Conservation (phyloP, 768 basidiomycete genomes). For the Boletales sp. region DNA sequence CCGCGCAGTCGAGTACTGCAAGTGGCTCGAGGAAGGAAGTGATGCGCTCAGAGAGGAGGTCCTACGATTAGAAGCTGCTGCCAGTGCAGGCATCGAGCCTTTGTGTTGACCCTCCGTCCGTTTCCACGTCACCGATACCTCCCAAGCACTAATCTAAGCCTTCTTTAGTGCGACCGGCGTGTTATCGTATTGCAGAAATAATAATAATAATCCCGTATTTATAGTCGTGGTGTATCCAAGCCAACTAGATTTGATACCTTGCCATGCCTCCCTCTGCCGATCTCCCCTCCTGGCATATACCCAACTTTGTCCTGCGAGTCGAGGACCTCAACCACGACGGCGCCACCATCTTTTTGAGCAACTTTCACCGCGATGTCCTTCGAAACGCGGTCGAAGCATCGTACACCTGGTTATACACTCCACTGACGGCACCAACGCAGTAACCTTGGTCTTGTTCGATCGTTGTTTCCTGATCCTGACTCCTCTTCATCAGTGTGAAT, state of each 20-base stretch:
- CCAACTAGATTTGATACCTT: neutral
- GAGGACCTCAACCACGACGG: conserved; percentile 62
- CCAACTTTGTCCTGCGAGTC: conserved; percentile 51
- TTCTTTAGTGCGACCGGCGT: no score
- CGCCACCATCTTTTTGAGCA: conserved; percentile 50
- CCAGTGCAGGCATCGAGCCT: conserved; percentile 51
- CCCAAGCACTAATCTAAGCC: no score
- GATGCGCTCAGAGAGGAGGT: conserved; percentile 71
- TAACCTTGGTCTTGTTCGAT: conserved; percentile 31
- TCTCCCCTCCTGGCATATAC: conserved; percentile 48
- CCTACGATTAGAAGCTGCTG: conserved; percentile 57
- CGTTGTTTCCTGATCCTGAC: conserved; percentile 4
- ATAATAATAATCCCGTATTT: neutral
- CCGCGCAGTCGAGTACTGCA: conserved; percentile 80
- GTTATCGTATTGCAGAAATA: neutral
- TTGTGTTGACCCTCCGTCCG: conserved; percentile 14
- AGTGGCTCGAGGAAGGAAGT: conserved; percentile 82
- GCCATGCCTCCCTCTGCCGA: conserved; percentile 21
- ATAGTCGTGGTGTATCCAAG: neutral
- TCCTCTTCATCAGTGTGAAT: conserved; percentile 39
- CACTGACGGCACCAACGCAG: conserved; percentile 44
- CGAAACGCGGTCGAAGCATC: conserved; percentile 38
- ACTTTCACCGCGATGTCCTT: conserved; percentile 41
- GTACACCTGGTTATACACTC: conserved; percentile 42
- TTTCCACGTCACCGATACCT: conserved; percentile 3